These are phyloP conservation scores for Berkeleyomyces rouxiae DNA, from an alignment of 2,329 filamentous ascomycete species.

Conservation along the genomic window DNA sequence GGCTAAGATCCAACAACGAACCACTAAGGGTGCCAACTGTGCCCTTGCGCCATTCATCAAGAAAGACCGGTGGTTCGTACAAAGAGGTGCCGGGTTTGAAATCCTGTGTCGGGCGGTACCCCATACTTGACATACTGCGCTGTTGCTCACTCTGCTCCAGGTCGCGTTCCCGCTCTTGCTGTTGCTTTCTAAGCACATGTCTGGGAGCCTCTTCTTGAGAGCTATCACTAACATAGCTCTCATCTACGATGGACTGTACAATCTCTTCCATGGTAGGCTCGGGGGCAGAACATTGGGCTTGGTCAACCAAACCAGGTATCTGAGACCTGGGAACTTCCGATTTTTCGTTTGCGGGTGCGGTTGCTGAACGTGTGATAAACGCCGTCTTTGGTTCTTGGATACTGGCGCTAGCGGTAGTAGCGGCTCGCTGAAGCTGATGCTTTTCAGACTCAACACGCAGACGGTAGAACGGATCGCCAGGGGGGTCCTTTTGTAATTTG, in stretches of 20 bases:
- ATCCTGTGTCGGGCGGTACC: slow-evolving; percentile 6
- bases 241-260: slow-evolving; percentile 7
- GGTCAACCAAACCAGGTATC: not conserved
- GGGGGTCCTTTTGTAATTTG: slow-evolving; percentile 41
- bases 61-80: slow-evolving; percentile 41
- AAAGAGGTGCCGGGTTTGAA: slow-evolving; percentile 31
- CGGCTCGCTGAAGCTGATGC: slow-evolving; percentile 14
- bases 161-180: not conserved
- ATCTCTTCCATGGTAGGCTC: slow-evolving; percentile 15
- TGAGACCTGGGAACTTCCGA: not conserved
- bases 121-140: slow-evolving; percentile 7
- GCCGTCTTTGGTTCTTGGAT: not conserved
- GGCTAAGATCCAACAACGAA: slow-evolving; percentile 41
- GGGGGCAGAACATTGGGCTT: slow-evolving; percentile 8
- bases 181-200: slow-evolving; percentile 3
- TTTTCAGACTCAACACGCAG: slow-evolving; percentile 28
- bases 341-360: not conserved
- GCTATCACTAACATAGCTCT: slow-evolving; percentile 9
- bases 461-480: slow-evolving; percentile 32
- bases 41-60: slow-evolving; percentile 60
- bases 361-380: not conserved
- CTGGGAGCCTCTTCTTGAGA: slow-evolving; percentile 9
- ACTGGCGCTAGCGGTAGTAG: not conserved
- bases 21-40: slow-evolving; percentile 44
- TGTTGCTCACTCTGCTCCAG: slow-evolving; percentile 7